phyloP scores from a whole-genome alignment of 2,329 filamentous ascomycete species.

The Nigrograna mackinnonii region DNA sequence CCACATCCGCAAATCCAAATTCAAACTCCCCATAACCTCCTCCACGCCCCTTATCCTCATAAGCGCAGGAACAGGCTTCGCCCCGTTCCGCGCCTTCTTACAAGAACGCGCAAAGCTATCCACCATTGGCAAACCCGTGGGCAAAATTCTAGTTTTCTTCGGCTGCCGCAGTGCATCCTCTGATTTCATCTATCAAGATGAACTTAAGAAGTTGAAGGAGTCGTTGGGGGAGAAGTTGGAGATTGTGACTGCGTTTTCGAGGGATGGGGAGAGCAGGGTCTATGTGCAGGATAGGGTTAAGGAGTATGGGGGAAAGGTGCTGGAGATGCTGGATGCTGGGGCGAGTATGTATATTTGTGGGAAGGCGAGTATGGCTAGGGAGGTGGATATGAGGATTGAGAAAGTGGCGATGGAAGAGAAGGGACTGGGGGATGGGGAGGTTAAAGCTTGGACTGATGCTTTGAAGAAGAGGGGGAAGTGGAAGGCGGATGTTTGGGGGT shows the following conservation, averaged over 20 bases:
- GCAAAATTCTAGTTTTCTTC: conserved; percentile 37
- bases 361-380: conserved; percentile 45
- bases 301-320: conserved; percentile 30
- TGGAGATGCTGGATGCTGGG: conserved; percentile 40
- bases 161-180: conserved; percentile 26
- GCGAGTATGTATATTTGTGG: conserved; percentile 47
- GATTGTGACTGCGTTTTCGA: conserved; percentile 29
- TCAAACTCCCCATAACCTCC: conserved; percentile 49
- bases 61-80: conserved; percentile 37
- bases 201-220: conserved; percentile 22
- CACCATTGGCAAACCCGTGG: conserved; percentile 30
- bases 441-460: conserved; percentile 51
- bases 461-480: conserved; percentile 56
- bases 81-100: conserved; percentile 38
- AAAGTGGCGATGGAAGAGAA: conserved; percentile 38
- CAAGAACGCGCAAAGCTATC: conserved; percentile 37
- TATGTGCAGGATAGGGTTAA: conserved; percentile 47
- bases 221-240: conserved; percentile 24
- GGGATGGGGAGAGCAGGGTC: conserved; percentile 15
- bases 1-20: conserved; percentile 47
- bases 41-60: conserved; percentile 54
- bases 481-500: conserved; percentile 60
- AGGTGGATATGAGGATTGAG: conserved; percentile 45
- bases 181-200: conserved; percentile 38
- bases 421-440: conserved; percentile 44